A percentile compares a stretch with the other conserved stretches of the same genome.
These are phyloP conservation scores for Diaporthe aspalathi DNA, from an alignment of 2,329 filamentous ascomycete species.

Conservation along the genomic window DNA sequence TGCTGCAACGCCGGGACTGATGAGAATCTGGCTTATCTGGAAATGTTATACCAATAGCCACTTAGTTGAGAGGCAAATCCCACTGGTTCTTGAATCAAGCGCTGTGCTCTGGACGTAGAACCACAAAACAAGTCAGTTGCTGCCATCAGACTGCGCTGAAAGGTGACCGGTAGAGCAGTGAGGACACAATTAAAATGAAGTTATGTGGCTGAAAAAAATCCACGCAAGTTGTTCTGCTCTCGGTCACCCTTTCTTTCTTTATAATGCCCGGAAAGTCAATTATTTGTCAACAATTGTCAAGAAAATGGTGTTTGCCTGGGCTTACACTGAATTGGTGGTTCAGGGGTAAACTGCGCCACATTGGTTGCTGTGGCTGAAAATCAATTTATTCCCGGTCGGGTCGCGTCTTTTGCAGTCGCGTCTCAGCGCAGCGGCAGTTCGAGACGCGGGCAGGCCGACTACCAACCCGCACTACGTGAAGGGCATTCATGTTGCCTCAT, in stretches of 20 bases:
- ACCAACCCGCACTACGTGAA: neutral
- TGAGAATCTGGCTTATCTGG: neutral
- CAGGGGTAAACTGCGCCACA: slow-evolving; percentile 34
- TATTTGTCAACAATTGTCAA: too few species aligned
- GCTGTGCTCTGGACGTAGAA: neutral
- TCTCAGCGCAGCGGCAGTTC: slow-evolving; percentile 6
- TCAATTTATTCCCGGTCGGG: slow-evolving; percentile 28
- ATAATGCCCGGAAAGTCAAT: neutral
- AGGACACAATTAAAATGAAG: neutral
- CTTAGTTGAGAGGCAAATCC: neutral
- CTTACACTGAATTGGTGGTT: neutral
- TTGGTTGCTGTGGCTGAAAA: slow-evolving; percentile 21
- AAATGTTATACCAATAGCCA: neutral
- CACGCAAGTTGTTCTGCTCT: too few species aligned
- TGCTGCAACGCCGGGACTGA: neutral
- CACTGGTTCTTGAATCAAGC: neutral
- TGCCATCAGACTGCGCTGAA: neutral
- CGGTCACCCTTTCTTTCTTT: neutral
- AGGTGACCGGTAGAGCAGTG: neutral
- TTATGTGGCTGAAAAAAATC: neutral
- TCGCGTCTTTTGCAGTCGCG: slow-evolving; percentile 19
- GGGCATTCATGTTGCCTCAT: neutral
- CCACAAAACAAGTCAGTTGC: neutral
- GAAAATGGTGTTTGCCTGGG: too few species aligned
- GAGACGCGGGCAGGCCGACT: neutral